Evolutionary conservation across 139 green algal species (phyloP).

Genomic region (Zygnema circumcarinatum): DNA sequence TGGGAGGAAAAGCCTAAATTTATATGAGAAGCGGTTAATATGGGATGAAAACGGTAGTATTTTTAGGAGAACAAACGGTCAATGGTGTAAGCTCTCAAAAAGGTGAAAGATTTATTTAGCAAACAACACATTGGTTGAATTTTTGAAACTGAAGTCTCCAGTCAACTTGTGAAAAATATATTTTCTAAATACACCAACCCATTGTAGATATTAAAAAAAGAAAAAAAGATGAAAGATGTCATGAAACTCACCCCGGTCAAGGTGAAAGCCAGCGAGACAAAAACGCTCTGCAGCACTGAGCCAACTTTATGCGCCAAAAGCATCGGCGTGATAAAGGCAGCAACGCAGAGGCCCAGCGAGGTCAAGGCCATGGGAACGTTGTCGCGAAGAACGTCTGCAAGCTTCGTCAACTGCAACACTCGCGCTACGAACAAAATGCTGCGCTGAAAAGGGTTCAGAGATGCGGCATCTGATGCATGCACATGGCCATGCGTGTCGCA

Average conservation of each 20-base stretch:
- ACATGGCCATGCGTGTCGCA: slow-evolving; percentile 13
- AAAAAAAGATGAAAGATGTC: slow-evolving; percentile 16
- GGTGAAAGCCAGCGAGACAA: slow-evolving; percentile 22
- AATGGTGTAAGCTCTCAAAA: not conserved
- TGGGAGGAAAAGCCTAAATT: not conserved
- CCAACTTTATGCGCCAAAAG: not conserved
- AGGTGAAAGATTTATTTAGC: not conserved
- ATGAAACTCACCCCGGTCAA: slow-evolving; percentile 30
- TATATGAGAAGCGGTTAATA: not conserved
- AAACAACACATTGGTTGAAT: not conserved
- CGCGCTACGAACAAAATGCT: slow-evolving; percentile 21
- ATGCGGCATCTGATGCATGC: slow-evolving; percentile 4
- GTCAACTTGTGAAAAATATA: not conserved
- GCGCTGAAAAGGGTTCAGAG: slow-evolving; percentile 39
- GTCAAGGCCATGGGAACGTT: slow-evolving; percentile 17
- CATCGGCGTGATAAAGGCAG: not conserved
- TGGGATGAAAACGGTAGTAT: not conserved
- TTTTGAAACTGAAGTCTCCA: not conserved
- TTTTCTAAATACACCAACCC: not conserved
- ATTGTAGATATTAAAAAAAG: not conserved
- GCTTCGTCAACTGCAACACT: not conserved
- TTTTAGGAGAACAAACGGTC: not conserved
- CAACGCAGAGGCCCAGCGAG: slow-evolving; percentile 27
- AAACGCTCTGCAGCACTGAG: not conserved
- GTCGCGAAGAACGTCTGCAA: slow-evolving; percentile 52